These are phyloP conservation scores for Fusarium duplospermum DNA, from an alignment of 2,329 filamentous ascomycete genomes.

Conservation along the genomic window DNA sequence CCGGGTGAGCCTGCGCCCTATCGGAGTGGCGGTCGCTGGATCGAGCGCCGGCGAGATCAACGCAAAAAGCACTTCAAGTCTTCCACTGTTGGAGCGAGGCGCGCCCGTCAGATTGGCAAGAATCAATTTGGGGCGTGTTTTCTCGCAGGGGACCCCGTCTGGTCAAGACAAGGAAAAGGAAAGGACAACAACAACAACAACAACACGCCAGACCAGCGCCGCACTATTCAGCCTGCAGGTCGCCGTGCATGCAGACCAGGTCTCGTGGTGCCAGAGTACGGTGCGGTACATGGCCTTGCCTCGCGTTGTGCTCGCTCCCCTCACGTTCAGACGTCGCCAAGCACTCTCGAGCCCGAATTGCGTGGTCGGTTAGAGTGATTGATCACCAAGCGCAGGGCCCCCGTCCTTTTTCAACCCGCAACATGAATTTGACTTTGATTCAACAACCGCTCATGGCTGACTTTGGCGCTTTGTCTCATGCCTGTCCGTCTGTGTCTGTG, in stretches of 20 bases:
- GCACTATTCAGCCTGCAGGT: slow-evolving; percentile 44
- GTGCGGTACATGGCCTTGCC: slow-evolving; percentile 2
- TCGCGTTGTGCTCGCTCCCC: slow-evolving; percentile 19
- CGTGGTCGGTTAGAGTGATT: not conserved
- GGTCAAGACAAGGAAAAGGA: not conserved
- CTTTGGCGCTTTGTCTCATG: not conserved
- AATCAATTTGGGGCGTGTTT: slow-evolving; percentile 29
- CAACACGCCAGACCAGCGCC: slow-evolving; percentile 39
- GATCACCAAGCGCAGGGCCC: not conserved
- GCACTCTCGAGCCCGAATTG: not conserved
- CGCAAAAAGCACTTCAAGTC: slow-evolving; percentile 3
- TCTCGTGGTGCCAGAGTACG: slow-evolving; percentile 43
- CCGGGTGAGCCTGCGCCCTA: slow-evolving; percentile 24
- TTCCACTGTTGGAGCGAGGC: slow-evolving; percentile 3
- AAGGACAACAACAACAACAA: not conserved
- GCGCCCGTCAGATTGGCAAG: slow-evolving; percentile 11
- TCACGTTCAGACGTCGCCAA: not conserved
- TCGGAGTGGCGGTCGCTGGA: slow-evolving; percentile 31
- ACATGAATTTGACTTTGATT: not conserved
- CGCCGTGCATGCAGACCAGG: slow-evolving; percentile 47
- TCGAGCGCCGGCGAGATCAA: slow-evolving; percentile 22
- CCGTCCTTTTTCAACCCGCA: not conserved
- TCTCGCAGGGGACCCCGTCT: slow-evolving; percentile 37
- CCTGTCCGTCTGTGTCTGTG: not conserved
- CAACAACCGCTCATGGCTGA: not conserved